Evolutionary conservation across 1,284 basidiomycete species (phyloP), one percentile per base, ranked within the genome.

Genomic region (Gymnopus androsaceus): DNA sequence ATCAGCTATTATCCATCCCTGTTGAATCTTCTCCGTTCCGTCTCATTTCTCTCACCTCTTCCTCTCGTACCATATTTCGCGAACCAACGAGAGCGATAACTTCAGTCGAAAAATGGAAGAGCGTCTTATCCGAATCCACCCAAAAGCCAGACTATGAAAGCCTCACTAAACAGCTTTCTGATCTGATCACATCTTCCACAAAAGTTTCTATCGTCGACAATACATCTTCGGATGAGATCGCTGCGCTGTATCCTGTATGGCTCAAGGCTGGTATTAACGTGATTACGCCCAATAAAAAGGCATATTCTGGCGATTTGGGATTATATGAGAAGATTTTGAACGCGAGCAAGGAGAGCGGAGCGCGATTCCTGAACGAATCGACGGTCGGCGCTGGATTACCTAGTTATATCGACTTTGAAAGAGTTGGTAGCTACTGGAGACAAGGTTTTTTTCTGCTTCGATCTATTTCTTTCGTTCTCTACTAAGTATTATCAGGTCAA

Each of bases 281-380:
- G 61, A 88, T 97, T 42, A 99, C 96, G 0, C 96, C 97, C 14
- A 99, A 98, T 81, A 99, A 99, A 74, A 98, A 98, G 75, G 96
- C 91, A 0, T 94, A 90, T 68, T 96, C 94, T 3, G 87, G 90
- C 0, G 78, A 83, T n/a, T 74, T 88, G 31, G 67, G 67, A 15
- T 75, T 98, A 37, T 98, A 91, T 70, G 76, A 90, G 54, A 72
- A 76, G 37, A 95, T 98, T 63, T 63, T 88, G 33, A 66, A 70
- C 11, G 82, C 85, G 0, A 79, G 76, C 51, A 70, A 73, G 46
- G 75, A 76, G 57, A 81, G 81, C 54, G 83, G 90, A 37, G 80
- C 84, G 19, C 78, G 86, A 57, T 90, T 89, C 66, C 84, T 94
- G 68, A 93, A 95, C 67, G 96, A 99, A 74, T 83, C 89, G 8